A percentile compares a stretch with the other conserved stretches of the same genome.
phyloP scores from a whole-genome alignment of 164 flowering plant genomes.

The Buxus sempervirens region DNA sequence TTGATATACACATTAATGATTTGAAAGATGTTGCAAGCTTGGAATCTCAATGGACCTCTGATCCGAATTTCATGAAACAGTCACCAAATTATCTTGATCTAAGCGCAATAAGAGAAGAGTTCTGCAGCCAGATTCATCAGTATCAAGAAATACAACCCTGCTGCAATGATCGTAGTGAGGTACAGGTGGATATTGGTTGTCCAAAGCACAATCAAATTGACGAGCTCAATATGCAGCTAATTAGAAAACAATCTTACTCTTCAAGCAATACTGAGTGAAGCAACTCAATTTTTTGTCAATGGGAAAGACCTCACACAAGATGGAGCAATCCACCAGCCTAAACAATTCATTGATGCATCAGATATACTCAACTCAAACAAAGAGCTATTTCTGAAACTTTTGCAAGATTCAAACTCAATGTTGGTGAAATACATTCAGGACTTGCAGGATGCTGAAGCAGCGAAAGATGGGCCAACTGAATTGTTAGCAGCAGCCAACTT shows the following conservation, averaged over 20 bases:
- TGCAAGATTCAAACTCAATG: slow-evolving; percentile 51
- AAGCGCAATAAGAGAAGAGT: slow-evolving; percentile 46
- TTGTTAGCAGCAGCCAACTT: slow-evolving; percentile 21
- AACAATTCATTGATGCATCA: slow-evolving; percentile 59
- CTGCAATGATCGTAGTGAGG: slow-evolving; percentile 14
- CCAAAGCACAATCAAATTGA: slow-evolving; percentile 23
- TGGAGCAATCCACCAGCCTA: slow-evolving; percentile 30
- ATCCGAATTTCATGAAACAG: slow-evolving; percentile 15
- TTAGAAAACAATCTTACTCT: no score
- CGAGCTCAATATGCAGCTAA: slow-evolving; percentile 21
- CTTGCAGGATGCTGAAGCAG: slow-evolving; percentile 26
- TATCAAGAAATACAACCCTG: slow-evolving; percentile 7
- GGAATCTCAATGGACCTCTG: slow-evolving; percentile 19
- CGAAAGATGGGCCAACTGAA: slow-evolving; percentile 25
- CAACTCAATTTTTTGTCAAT: slow-evolving; percentile 45
- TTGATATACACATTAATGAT: slow-evolving; percentile 30
- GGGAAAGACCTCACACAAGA: slow-evolving; percentile 34
- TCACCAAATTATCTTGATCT: slow-evolving; percentile 27
- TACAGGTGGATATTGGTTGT: slow-evolving; percentile 20
- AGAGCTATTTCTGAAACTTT: slow-evolving; percentile 45
- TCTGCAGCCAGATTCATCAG: slow-evolving; percentile 29
- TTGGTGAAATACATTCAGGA: slow-evolving; percentile 42
- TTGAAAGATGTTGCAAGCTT: slow-evolving; percentile 21
- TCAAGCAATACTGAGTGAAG: slow-evolving; percentile 55
- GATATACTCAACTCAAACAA: slow-evolving; percentile 51